Evolutionary conservation across 495 filamentous ascomycete species (phyloP).

Genomic region (Trichoderma parareesei): DNA sequence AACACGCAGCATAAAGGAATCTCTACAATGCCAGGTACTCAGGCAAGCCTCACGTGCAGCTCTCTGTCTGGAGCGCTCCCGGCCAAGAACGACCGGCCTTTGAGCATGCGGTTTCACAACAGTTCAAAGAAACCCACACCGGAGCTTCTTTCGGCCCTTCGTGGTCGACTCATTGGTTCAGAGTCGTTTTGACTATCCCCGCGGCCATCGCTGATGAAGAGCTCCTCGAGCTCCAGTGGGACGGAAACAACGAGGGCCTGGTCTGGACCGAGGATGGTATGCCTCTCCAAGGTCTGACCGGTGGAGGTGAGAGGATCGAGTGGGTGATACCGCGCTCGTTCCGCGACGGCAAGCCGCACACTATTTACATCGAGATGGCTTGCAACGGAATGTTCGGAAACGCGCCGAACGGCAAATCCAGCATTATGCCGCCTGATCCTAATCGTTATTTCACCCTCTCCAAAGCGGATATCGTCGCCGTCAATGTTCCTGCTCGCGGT

Average conservation of each 20-base stretch:
- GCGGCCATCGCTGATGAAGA: conserved; percentile 59
- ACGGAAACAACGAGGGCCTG: conserved; percentile 83
- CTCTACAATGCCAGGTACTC: conserved; percentile 66
- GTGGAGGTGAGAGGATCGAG: conserved; percentile 80
- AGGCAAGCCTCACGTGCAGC: conserved; percentile 68
- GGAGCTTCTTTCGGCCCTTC: conserved; percentile 83
- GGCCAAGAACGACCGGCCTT: conserved; percentile 77
- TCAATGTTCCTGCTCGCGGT: conserved; percentile 76
- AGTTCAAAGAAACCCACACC: conserved; percentile 67
- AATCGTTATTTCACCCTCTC: conserved; percentile 68
- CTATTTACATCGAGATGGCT: conserved; percentile 94
- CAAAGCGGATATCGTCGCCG: conserved; percentile 78
- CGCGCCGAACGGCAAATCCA: conserved; percentile 64
- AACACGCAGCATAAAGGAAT: conserved; percentile 39
- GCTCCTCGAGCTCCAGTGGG: conserved; percentile 90
- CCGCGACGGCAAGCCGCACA: conserved; percentile 77
- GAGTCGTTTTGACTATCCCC: conserved; percentile 69
- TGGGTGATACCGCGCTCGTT: conserved; percentile 80
- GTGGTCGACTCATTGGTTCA: conserved; percentile 99
- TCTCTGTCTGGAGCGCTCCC: conserved; percentile 81
- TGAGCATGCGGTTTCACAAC: conserved; percentile 71
- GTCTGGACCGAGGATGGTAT: conserved; percentile 84
- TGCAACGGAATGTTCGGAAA: conserved; percentile 99
- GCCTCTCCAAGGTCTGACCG: conserved; percentile 85
- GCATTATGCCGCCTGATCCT: conserved; percentile 79